Evolutionary conservation across 768 basidiomycete species (phyloP).

Genomic region (Gymnopilus dilepis): DNA sequence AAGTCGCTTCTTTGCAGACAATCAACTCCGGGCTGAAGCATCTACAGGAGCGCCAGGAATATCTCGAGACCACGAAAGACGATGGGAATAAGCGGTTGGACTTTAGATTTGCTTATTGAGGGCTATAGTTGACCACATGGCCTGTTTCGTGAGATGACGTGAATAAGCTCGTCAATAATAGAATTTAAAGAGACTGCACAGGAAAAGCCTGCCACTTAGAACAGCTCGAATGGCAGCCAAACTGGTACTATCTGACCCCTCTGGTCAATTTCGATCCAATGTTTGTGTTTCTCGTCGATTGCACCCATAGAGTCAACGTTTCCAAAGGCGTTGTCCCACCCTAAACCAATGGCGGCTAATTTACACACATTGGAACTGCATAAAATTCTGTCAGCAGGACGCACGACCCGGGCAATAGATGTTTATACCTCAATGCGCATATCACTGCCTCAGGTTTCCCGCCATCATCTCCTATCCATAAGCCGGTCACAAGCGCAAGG

Average conservation of each 20-base stretch:
- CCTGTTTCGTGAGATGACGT: background rate
- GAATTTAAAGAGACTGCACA: background rate
- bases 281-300: slow-evolving; percentile 48
- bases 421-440: slow-evolving; percentile 62
- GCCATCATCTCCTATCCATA: slow-evolving; percentile 55
- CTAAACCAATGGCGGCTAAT: slow-evolving; percentile 62
- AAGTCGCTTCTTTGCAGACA: slow-evolving; percentile 7
- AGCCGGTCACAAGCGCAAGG: slow-evolving; percentile 66
- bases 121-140: background rate
- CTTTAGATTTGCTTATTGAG: slow-evolving; percentile 65
- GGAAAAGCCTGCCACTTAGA: slow-evolving; percentile 31
- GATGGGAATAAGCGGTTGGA: slow-evolving; percentile 64
- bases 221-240: slow-evolving; percentile 65
- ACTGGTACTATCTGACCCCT: slow-evolving; percentile 57
- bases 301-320: slow-evolving; percentile 49
- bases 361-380: slow-evolving; percentile 66
- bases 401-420: background rate
- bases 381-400: slow-evolving; percentile 11
- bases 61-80: slow-evolving; percentile 66
- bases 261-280: slow-evolving; percentile 74
- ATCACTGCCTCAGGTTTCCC: slow-evolving; percentile 55
- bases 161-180: background rate
- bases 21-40: background rate
- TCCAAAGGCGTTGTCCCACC: slow-evolving; percentile 70
- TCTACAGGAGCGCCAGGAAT: slow-evolving; percentile 56